Evolutionary conservation across 1,284 basidiomycete genomes (phyloP).

Genomic region (Omphalotus olearius): DNA sequence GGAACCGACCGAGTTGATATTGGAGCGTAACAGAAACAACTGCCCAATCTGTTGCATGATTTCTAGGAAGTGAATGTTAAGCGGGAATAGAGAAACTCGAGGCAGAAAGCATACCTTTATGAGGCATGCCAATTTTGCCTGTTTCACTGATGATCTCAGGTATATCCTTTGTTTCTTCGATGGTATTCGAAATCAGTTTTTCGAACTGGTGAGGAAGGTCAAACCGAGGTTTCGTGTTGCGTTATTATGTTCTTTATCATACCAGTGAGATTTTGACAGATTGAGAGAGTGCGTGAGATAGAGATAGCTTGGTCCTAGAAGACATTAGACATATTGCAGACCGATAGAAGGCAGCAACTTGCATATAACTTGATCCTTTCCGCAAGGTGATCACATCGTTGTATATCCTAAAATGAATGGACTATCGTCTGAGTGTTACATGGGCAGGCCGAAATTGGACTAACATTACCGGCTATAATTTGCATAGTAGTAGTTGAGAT

Average conservation of each 20-base stretch:
- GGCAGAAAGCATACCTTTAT: slow-evolving; percentile 49
- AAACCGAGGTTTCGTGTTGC: neutral
- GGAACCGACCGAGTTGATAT: slow-evolving; percentile 94
- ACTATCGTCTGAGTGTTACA: slow-evolving; percentile 9
- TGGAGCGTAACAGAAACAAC: slow-evolving; percentile 90
- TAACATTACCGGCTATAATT: slow-evolving; percentile 83
- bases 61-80: slow-evolving; percentile 40
- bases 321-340: neutral
- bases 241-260: slow-evolving; percentile 17
- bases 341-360: slow-evolving; percentile 29
- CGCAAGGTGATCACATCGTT: slow-evolving; percentile 97
- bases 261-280: slow-evolving; percentile 95
- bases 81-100: neutral
- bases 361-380: slow-evolving; percentile 95
- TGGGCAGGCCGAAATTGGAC: slow-evolving; percentile 13
- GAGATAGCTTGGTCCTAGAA: slow-evolving; percentile 87
- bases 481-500: slow-evolving; percentile 95
- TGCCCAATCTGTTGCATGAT: slow-evolving; percentile 98
- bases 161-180: slow-evolving; percentile 96
- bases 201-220: slow-evolving; percentile 60
- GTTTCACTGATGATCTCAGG: slow-evolving; percentile 92
- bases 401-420: slow-evolving; percentile 67
- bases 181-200: slow-evolving; percentile 88
- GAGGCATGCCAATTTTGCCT: slow-evolving; percentile 88
- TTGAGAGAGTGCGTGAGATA: slow-evolving; percentile 94